Evolutionary conservation across 129 eudicot genomes (phyloP).

Genomic region (Gnaphalium uliginosum): DNA sequence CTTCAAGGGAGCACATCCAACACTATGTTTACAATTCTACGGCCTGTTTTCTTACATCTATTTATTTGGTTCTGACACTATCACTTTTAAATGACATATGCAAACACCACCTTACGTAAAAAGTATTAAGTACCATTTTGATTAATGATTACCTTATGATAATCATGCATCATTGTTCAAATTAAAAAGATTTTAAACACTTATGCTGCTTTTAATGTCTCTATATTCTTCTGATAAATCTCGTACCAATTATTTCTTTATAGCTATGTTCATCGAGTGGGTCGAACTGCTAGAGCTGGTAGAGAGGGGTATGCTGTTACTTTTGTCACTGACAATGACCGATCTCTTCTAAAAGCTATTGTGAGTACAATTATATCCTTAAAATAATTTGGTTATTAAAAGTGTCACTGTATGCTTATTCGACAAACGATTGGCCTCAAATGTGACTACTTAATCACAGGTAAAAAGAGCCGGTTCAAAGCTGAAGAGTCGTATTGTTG

Average conservation of each 20-base stretch:
- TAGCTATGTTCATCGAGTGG: slow-evolving; percentile 97
- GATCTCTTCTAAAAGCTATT: slow-evolving; percentile 82
- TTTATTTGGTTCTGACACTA: background rate
- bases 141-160: background rate
- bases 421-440: background rate
- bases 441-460: slow-evolving; percentile 38
- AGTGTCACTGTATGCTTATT: background rate
- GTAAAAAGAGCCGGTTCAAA: slow-evolving; percentile 85
- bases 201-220: slow-evolving; percentile 5
- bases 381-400: background rate
- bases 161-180: background rate
- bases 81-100: background rate
- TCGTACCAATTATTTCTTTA: slow-evolving; percentile 3
- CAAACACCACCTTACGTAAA: background rate
- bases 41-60: background rate
- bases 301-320: slow-evolving; percentile 93
- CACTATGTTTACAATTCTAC: background rate
- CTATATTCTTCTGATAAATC: background rate
- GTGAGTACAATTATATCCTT: slow-evolving; percentile 42
- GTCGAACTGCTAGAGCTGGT: slow-evolving; percentile 99
- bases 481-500: slow-evolving; percentile 77
- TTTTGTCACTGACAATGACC: slow-evolving; percentile 89
- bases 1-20: background rate
- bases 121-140: background rate
- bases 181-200: background rate